Base-by-base conservation (phyloP, 2,329 filamentous ascomycete genomes). In the Beauveria medogensis region DNA sequence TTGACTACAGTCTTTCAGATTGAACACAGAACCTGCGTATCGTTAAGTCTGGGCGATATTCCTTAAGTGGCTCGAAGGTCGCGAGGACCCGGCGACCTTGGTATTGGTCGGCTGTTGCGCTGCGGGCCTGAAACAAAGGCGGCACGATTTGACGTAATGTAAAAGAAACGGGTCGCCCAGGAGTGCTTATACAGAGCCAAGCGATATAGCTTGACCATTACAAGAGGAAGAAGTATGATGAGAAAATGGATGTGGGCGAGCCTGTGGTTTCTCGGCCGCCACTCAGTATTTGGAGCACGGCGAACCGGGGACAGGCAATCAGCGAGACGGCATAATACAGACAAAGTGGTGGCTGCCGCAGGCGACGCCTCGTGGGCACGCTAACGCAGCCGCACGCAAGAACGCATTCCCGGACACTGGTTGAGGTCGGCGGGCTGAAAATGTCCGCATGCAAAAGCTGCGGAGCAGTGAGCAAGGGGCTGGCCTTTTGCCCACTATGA, bases 281-380 rank as follows among this genome's bases (percentile, higher is more conserved):
- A 40, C 40, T 26, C 37, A 24, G 56, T 43, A 59, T 59, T 59
- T 59, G 57, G 48, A 41, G 20, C 40, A 34, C 28, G 41, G 41
- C 57, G 16, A 53, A 37, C n/a, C 26, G 24, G 47, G 24, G 7
- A 18, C n/a, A 37, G 28, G 28, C 14, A 47, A 20, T 16, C n/a
- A 52, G 22, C n/a, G 37, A 43, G 16, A 22, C 56, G 14, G 16
- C 48, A 47, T 24, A 18, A 59, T 53, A 46, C 48, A 59, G 56
- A 20, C 37, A 52, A 30, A 14, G 24, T n/a, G 22, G 50, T 53
- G 50, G n/a, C 56, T 37, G 48, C 46, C 40, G 24, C 40, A 28
- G 57, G 48, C 57, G 28, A 53, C 57, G 48, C 57, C 57, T 59
- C 57, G 50, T 59, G 57, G 57, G 50, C 40, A 59, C 48, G 57